Evolutionary conservation across 768 basidiomycete species (phyloP).

Genomic region (Lentinula guzmanii): DNA sequence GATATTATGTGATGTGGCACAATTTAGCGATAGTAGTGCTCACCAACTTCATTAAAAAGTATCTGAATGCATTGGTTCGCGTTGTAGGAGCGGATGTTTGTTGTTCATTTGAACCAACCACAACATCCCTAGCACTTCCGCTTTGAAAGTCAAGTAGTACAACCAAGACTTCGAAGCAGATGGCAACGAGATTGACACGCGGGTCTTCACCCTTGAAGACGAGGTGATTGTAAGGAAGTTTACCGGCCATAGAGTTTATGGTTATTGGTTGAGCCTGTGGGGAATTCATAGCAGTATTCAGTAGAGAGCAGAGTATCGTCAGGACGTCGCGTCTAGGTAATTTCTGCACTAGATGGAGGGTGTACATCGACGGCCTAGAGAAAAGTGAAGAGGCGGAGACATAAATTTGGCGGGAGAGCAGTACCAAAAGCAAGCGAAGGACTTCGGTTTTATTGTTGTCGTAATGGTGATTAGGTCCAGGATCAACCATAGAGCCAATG

Average conservation of each 20-base stretch:
- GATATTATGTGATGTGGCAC: constrained; percentile 7
- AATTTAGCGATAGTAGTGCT: constrained; percentile 17
- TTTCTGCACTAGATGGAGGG: constrained; percentile 72
- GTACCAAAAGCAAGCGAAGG: constrained; percentile 78
- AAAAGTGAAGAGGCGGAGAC: constrained; percentile 63
- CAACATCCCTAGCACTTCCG: constrained; percentile 57
- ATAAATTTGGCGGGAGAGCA: constrained; percentile 91
- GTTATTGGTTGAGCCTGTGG: constrained; percentile 40
- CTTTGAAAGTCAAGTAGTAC: constrained; percentile 78
- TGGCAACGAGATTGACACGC: constrained; percentile 62
- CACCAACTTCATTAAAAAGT: constrained; percentile 87
- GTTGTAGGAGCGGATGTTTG: constrained; percentile 44
- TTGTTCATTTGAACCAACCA: constrained; percentile 34
- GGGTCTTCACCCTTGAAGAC: constrained; percentile 88
- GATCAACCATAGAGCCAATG: constrained; percentile 80
- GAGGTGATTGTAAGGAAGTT: constrained; percentile 84
- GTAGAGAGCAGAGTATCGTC: constrained; percentile 85
- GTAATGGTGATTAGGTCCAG: constrained; percentile 53
- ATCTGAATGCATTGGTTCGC: constrained; percentile 83
- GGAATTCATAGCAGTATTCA: constrained; percentile 86
- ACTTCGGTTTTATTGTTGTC: constrained; percentile 88
- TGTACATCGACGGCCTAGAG: constrained; percentile 69
- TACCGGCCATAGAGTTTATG: constrained; percentile 68
- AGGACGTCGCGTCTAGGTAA: constrained; percentile 78
- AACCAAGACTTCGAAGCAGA: constrained; percentile 73